phyloP scores from a whole-genome alignment of 805 yeast genomes.

The Cyberlindnera bimundalis region DNA sequence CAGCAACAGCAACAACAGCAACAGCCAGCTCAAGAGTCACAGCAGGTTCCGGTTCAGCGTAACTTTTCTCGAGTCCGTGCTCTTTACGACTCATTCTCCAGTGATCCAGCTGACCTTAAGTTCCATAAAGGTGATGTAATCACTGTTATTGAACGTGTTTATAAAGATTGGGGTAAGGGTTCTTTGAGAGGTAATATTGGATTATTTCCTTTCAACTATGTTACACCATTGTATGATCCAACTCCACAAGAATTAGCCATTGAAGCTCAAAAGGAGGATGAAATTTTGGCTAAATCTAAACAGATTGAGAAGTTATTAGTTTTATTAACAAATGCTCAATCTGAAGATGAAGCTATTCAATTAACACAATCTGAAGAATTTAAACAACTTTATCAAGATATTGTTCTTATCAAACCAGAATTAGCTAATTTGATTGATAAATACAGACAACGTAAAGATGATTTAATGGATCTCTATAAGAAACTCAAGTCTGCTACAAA shows the following conservation, averaged over 20 bases:
- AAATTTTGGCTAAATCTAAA: constrained; percentile 48
- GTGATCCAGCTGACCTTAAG: constrained; percentile 83
- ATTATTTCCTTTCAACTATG: constrained; percentile 90
- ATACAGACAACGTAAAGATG: constrained; percentile 74
- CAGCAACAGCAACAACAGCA: constrained; percentile 14
- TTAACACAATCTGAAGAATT: constrained; percentile 59
- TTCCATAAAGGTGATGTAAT: constrained; percentile 86
- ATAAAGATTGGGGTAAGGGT: constrained; percentile 96
- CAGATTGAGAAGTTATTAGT: constrained; percentile 71
- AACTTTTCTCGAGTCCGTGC: constrained; percentile 73
- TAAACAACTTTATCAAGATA: constrained; percentile 66
- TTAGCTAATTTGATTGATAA: constrained; percentile 74
- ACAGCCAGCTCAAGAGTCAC: too few relatives aligned
- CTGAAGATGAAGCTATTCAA: constrained; percentile 29
- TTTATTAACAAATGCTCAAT: constrained; percentile 38
- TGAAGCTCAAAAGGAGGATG: constrained; percentile 48
- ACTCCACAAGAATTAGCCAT: constrained; percentile 54
- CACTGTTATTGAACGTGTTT: constrained; percentile 80
- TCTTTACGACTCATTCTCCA: constrained; percentile 71
- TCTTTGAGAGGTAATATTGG: constrained; percentile 78
- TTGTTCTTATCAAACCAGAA: constrained; percentile 70
- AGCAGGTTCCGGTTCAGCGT: constrained; percentile 24
- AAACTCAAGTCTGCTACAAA: constrained; percentile 68
- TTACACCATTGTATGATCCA: constrained; percentile 69
- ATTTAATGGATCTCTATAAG: constrained; percentile 64